Evolutionary conservation across 2,329 filamentous ascomycete species (phyloP).

Genomic region (Elsinoe perseae): DNA sequence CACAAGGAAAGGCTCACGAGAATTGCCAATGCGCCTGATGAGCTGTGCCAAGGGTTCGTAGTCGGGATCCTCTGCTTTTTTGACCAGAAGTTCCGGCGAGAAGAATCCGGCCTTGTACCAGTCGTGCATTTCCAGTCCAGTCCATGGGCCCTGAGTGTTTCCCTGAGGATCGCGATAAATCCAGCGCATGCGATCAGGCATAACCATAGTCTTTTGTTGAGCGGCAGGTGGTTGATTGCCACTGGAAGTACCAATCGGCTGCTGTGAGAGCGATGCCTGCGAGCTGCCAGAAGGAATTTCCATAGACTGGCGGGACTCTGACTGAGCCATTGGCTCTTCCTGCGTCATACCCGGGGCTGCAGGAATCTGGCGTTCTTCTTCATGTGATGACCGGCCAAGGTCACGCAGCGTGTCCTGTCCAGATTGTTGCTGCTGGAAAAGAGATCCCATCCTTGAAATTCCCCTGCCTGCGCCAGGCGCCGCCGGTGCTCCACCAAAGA

Average conservation of each 20-base stretch:
- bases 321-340: conserved; percentile 44
- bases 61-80: conserved; percentile 85
- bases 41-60: conserved; percentile 94
- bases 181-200: conserved; percentile 98
- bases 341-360: conserved; percentile 34
- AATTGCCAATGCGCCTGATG: conserved; percentile 93
- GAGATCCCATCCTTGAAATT: conserved; percentile 67
- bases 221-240: conserved; percentile 59
- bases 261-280: conserved; percentile 6
- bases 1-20: conserved; percentile 91
- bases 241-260: conserved; percentile 42
- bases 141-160: conserved; percentile 87
- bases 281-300: conserved; percentile 8
- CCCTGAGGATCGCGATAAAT: conserved; percentile 94
- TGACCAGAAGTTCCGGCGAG: conserved; percentile 85
- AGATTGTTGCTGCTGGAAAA: conserved; percentile 58
- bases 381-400: conserved; percentile 34
- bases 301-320: conserved; percentile 21
- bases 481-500: conserved; percentile 57
- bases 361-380: conserved; percentile 46
- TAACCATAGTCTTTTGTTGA: conserved; percentile 86
- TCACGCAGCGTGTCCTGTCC: conserved; percentile 27
- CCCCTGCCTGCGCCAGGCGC: conserved; percentile 41
- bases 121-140: conserved; percentile 96
- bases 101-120: conserved; percentile 99